phyloP scores from a whole-genome alignment of 768 basidiomycete genomes.

The Gymnopilus dilepis region DNA sequence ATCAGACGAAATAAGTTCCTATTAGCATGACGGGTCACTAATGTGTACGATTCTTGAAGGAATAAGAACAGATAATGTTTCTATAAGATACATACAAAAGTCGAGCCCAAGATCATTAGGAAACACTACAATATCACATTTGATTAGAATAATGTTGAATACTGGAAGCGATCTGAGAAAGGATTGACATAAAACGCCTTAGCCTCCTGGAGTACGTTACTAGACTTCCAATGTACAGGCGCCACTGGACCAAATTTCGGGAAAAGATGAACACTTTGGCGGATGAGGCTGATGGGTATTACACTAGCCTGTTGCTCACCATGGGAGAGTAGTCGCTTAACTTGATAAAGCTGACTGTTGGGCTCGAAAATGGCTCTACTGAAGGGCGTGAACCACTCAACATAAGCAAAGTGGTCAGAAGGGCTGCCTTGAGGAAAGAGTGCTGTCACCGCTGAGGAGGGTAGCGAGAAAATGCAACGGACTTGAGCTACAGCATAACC shows the following conservation, averaged over 20 bases:
- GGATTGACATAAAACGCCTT: slow-evolving; percentile 35
- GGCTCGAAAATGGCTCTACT: slow-evolving; percentile 17
- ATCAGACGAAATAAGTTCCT: too few species aligned
- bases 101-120: too few species aligned
- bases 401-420: slow-evolving; percentile 21
- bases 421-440: slow-evolving; percentile 1
- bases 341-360: slow-evolving; percentile 31
- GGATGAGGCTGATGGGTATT: slow-evolving; percentile 28
- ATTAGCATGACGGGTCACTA: too few species aligned
- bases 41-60: too few species aligned
- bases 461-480: slow-evolving; percentile 16
- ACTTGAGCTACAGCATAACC: slow-evolving; percentile 10
- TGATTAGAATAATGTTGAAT: slow-evolving; percentile 13
- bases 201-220: slow-evolving; percentile 36
- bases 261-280: slow-evolving; percentile 34
- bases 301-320: slow-evolving; percentile 26
- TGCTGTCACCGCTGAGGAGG: neutral
- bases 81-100: too few species aligned
- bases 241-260: slow-evolving; percentile 34
- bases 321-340: slow-evolving; percentile 15
- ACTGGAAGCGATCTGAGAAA: slow-evolving; percentile 34
- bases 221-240: slow-evolving; percentile 36
- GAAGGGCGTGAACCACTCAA: slow-evolving; percentile 10
- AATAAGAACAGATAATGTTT: too few species aligned
- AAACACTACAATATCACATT: too few species aligned